phyloP scores from a whole-genome alignment of 345 rosid genomes.

The Pistacia vera region DNA sequence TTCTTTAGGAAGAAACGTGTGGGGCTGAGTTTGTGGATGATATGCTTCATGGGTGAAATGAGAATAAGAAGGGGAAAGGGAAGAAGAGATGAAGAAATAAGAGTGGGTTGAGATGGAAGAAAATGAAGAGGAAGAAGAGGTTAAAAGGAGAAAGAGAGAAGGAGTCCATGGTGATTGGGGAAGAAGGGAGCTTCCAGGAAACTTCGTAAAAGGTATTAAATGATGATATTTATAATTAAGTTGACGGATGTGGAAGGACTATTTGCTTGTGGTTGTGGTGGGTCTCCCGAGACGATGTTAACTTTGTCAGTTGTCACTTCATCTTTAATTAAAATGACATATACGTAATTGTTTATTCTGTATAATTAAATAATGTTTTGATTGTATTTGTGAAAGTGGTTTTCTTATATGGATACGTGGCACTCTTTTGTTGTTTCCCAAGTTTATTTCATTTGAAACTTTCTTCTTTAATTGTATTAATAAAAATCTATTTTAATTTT shows the following conservation, averaged over 20 bases:
- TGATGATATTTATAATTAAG: neutral
- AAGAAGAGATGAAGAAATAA: slow-evolving; percentile 17
- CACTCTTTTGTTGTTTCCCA: no score
- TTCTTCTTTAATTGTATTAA: no score
- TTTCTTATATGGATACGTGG: no score
- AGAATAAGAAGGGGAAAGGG: neutral
- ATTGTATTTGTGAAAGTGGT: no score
- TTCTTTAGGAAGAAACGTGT: slow-evolving; percentile 59
- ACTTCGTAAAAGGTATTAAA: slow-evolving; percentile 40
- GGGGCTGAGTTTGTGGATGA: slow-evolving; percentile 55
- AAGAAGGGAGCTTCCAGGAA: slow-evolving; percentile 69
- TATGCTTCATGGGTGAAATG: slow-evolving; percentile 37
- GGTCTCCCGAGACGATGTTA: no score
- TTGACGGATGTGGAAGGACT: neutral
- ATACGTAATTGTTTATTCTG: no score
- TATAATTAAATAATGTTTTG: no score
- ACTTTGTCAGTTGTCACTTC: no score
- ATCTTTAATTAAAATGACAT: no score
- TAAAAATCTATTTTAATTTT: no score
- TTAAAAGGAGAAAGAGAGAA: slow-evolving; percentile 52
- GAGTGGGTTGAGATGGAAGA: slow-evolving; percentile 15
- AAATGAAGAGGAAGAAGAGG: slow-evolving; percentile 33
- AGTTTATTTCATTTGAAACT: no score
- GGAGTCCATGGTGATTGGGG: slow-evolving; percentile 28
- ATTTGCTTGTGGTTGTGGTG: no score